Evolutionary conservation across 164 flowering plant genomes (phyloP).

Genomic region (Santalum album): DNA sequence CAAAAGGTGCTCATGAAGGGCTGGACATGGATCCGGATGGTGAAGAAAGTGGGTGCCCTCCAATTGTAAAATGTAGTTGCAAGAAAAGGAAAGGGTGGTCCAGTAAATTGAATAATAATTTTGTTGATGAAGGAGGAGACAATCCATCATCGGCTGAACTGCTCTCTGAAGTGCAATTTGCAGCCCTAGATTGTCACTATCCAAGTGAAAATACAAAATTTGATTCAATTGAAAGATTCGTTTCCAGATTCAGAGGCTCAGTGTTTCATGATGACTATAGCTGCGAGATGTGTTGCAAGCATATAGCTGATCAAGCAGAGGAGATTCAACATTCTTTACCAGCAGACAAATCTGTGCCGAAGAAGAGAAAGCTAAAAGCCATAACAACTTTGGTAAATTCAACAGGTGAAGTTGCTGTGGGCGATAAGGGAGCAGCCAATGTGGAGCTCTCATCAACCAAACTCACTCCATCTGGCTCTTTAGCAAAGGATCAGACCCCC

Average conservation of each 20-base stretch:
- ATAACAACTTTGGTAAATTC: not conserved
- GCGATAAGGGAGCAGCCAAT: not conserved
- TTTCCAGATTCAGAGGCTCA: conserved; percentile 42
- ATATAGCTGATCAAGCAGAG: not conserved
- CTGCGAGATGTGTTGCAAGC: not conserved
- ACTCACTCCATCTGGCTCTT: not conserved
- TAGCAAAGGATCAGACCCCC: conserved; percentile 1
- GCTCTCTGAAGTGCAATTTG: conserved; percentile 35
- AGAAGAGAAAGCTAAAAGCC: conserved; percentile 10
- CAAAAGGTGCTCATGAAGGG: conserved; percentile 14
- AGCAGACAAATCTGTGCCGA: conserved; percentile 1
- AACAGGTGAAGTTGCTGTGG: conserved; percentile 1
- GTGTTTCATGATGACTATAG: conserved; percentile 27
- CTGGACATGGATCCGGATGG: conserved; percentile 6
- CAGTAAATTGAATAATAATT: conserved; percentile 10
- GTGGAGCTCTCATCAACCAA: too few species aligned
- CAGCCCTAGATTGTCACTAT: conserved; percentile 41
- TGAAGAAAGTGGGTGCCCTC: conserved; percentile 17
- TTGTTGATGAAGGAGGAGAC: conserved; percentile 13
- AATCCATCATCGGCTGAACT: conserved; percentile 33
- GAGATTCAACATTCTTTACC: not conserved
- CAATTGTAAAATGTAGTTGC: conserved; percentile 15
- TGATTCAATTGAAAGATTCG: conserved; percentile 28
- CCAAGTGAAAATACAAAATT: conserved; percentile 24
- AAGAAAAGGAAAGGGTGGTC: conserved; percentile 21